Percentiles rank a stretch among this genome's conserved stretches.
Evolutionary conservation across 345 rosid species (phyloP).

Genomic region (Psidium friedrichsthalianum): DNA sequence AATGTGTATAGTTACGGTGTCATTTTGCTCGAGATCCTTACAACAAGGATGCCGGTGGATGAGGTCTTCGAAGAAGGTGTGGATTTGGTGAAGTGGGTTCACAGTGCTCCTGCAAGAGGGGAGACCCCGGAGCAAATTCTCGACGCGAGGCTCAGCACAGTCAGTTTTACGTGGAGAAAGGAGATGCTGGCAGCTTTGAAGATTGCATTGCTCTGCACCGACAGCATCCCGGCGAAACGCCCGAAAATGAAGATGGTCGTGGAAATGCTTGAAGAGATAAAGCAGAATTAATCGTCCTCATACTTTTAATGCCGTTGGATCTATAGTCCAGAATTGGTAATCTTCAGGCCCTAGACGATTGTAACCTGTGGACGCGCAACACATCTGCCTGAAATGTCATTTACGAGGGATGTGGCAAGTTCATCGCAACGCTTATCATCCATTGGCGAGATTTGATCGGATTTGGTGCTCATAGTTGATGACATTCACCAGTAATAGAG

Average conservation of each 20-base stretch:
- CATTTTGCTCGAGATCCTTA: slow-evolving; percentile 81
- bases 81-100: slow-evolving; percentile 95
- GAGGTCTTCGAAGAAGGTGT: slow-evolving; percentile 89
- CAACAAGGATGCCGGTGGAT: slow-evolving; percentile 70
- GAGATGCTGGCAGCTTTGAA: slow-evolving; percentile 97
- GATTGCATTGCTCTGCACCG: slow-evolving; percentile 78
- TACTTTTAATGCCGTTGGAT: not conserved
- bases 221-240: slow-evolving; percentile 56
- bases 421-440: not conserved
- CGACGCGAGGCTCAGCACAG: slow-evolving; percentile 68
- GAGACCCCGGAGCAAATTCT: slow-evolving; percentile 71
- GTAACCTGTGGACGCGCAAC: not conserved
- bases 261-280: slow-evolving; percentile 83
- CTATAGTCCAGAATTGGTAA: not conserved
- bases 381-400: not conserved
- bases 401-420: not conserved
- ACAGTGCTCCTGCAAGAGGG: slow-evolving; percentile 68
- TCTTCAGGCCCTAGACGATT: not conserved
- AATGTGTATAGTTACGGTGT: slow-evolving; percentile 96
- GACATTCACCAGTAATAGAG: not conserved
- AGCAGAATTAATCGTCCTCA: slow-evolving; percentile 13
- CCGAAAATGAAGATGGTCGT: slow-evolving; percentile 94
- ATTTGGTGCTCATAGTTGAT: not conserved
- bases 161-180: slow-evolving; percentile 85
- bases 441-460: not conserved